Conservation (phyloP, 805 yeast genomes). For the Candida morakotiae region DNA sequence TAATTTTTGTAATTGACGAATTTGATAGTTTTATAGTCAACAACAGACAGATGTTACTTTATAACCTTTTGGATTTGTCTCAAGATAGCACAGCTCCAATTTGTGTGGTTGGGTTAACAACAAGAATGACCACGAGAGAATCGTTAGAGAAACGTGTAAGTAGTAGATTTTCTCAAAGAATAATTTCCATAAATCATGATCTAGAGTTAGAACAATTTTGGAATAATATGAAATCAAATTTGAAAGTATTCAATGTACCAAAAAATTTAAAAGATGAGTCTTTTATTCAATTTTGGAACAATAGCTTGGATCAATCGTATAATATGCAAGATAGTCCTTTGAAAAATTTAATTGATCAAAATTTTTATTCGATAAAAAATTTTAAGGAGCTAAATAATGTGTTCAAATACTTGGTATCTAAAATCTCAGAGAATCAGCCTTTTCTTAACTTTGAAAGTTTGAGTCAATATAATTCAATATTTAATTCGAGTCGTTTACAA, state of each 20-base stretch:
- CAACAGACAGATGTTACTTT: conserved; percentile 76
- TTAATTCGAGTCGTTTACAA: conserved; percentile 19
- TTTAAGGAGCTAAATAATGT: conserved; percentile 45
- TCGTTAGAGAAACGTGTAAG: conserved; percentile 86
- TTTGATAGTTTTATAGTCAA: conserved; percentile 73
- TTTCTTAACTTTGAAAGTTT: conserved; percentile 19
- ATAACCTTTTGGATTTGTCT: conserved; percentile 83
- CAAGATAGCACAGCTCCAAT: conserved; percentile 69
- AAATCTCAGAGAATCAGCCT: conserved; percentile 20
- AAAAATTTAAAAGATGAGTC: conserved; percentile 12
- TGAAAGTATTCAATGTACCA: conserved; percentile 19
- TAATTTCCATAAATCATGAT: conserved; percentile 57
- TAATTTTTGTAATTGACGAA: conserved; percentile 80
- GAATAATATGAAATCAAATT: conserved; percentile 38
- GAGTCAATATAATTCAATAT: conserved; percentile 10
- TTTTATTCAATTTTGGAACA: conserved; percentile 44
- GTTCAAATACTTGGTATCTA: conserved; percentile 38
- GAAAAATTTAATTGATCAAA: conserved; percentile 19
- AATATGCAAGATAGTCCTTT: conserved; percentile 16
- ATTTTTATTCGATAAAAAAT: conserved; percentile 59
- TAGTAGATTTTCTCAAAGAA: conserved; percentile 81
- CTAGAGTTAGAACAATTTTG: conserved; percentile 44
- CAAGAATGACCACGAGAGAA: conserved; percentile 73
- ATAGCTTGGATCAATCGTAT: conserved; percentile 27
- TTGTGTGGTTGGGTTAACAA: conserved; percentile 75